Evolutionary conservation across 768 basidiomycete species (phyloP).

Genomic region (Pisolithus orientalis): DNA sequence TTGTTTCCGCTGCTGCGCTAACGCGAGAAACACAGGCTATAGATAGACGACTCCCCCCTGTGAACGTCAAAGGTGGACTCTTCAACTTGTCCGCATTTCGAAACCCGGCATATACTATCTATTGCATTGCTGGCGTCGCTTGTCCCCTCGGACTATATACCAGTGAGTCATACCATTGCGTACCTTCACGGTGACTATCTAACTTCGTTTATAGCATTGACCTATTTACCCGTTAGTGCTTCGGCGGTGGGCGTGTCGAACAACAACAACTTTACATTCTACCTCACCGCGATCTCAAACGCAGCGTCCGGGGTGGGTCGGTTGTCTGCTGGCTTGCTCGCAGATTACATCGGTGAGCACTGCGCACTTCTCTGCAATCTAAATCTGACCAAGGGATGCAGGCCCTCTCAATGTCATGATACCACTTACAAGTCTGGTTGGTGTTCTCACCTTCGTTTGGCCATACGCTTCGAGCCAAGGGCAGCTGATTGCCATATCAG

Average conservation of each 20-base stretch:
- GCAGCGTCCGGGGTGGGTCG: constrained; percentile 54
- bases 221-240: constrained; percentile 12
- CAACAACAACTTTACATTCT: too few relatives aligned
- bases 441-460: constrained; percentile 37
- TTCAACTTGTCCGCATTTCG: constrained; percentile 49
- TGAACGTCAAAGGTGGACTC: constrained; percentile 48
- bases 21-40: constrained; percentile 18
- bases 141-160: constrained; percentile 69
- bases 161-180: constrained; percentile 26
- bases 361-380: too few relatives aligned
- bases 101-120: constrained; percentile 23
- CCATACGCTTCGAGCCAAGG: constrained; percentile 32
- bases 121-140: constrained; percentile 49
- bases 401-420: constrained; percentile 66
- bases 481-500: constrained; percentile 44
- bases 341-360: constrained; percentile 44
- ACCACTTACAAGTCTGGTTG: constrained; percentile 54
- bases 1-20: too few relatives aligned
- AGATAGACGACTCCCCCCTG: constrained; percentile 48
- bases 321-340: constrained; percentile 43
- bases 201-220: too few relatives aligned
- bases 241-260: too few relatives aligned
- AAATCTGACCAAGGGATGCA: constrained; percentile 11
- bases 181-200: too few relatives aligned
- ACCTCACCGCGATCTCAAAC: too few relatives aligned